Base-by-base conservation (phyloP, 1,284 basidiomycete genomes). In the Mycosarcoma mackinlayi region DNA sequence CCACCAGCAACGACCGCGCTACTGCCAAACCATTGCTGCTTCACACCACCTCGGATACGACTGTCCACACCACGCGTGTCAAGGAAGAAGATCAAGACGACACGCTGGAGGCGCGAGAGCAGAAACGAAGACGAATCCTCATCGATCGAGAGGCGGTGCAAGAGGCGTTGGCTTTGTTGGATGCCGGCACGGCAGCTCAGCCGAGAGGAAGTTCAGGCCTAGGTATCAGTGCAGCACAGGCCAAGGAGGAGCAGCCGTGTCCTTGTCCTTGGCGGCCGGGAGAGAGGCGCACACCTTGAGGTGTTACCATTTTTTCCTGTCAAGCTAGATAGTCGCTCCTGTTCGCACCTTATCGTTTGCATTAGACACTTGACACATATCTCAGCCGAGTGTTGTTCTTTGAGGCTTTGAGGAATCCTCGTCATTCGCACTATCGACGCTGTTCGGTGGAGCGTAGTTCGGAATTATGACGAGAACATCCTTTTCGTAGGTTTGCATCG, bases 121-220 rank as follows among this genome's bases (percentile, higher is more conserved):
- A 44, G n/a, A 78, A 78, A 48, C 37, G 75, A 14, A 65, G 75
- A 18, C 48, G 67, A 21, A 66, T 78, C 33, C 27, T 74, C 28
- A 60, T 78, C 7, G 75, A 77, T 41, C 54, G 63, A 35, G 68
- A 75, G 48, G 73, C 66, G 16, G 77, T 78, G 9, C 54, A 75
- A 41, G 75, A 78, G 37, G 77, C 72, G 1, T 45, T 78, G 38
- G 66, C 70, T 18, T 24, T 78, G 28, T 47, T 78, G 37, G 77
- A 79, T 45, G 60, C 73, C 0, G 72, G 71, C 0, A 66, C 55
- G 14, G 64, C 64, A 3, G 48, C 53, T 4, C 61, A 70, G 27
- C 67, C 67, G 8, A 46, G 67, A 19, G 48, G 31, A 3, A 49
- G 48, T 38, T 41, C 23, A 0, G 48, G 42, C 1, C 13, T 46